Evolutionary conservation across 2,329 filamentous ascomycete genomes (phyloP), one percentile per base, ranked within the genome.

Genomic region (Aspergillus japonicus): DNA sequence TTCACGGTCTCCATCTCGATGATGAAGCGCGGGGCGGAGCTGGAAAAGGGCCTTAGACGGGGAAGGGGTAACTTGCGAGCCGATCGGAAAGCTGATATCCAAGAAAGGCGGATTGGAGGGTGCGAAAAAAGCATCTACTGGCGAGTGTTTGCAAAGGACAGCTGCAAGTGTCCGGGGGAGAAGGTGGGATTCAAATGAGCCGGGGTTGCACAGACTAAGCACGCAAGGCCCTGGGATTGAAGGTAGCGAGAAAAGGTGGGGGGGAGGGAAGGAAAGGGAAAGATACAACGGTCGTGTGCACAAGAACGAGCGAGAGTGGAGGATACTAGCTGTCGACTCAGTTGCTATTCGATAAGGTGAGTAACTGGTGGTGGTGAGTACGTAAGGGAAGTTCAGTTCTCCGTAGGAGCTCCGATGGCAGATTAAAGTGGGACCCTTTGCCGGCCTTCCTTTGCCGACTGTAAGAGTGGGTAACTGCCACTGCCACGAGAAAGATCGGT

Each of bases 1-100:
- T 95, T 82, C 66, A 96, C 88, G 56, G 84, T 87, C 72, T 87
- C 89, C 90, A 95, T 96, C 35, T 87, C 83, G 76, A 79, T 59
- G 48, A 71, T 64, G 63, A 68, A 74, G 60, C 75, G 69, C 47
- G 70, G 67, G 49, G 69, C 64, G 49, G 74, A 75, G 64, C 66
- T 68, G 29, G 77, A 78, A 64, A 79, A 79, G 47, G 71, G 71
- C 62, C 75, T 72, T 35, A 72, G 61, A 19, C 68, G 69, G 61
- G 65, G 63, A 49, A 70, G 58, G 39, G 67, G 64, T 59, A 68
- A 64, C 47, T 54, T 61, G 47, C 61, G 66, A 63, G 65, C 55
- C 54, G 69, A 69, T 68, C 68, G 70, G 56, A 75, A 63, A 50
- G 65, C 54, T 57, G 70, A 65, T 63, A 62, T 68, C 68, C 68